Percentiles rank a stretch among this genome's conserved stretches.
phyloP scores from a whole-genome alignment of 306 rosid genomes.

The Quercus berberidifolia region DNA sequence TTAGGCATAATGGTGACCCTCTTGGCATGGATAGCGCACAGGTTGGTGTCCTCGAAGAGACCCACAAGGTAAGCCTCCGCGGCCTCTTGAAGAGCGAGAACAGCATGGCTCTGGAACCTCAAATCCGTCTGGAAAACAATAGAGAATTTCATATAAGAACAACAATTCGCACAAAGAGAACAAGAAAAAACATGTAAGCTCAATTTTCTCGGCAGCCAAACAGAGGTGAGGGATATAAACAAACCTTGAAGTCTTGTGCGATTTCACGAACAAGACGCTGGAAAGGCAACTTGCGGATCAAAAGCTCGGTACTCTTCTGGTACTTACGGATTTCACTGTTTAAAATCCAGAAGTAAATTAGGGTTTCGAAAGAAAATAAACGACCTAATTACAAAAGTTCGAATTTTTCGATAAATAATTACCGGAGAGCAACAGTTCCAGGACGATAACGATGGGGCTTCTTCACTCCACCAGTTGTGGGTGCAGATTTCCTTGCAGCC shows the following conservation, averaged over 20 bases:
- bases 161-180: neutral
- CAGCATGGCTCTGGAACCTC: conserved; percentile 79
- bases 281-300: conserved; percentile 71
- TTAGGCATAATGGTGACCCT: conserved; percentile 83
- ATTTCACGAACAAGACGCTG: conserved; percentile 64
- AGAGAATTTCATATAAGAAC: neutral
- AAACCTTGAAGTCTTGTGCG: conserved; percentile 55
- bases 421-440: conserved; percentile 77
- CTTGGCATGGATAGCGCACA: conserved; percentile 78
- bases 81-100: conserved; percentile 75
- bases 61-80: conserved; percentile 73
- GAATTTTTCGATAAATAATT: neutral
- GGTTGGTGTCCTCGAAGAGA: conserved; percentile 69
- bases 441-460: conserved; percentile 77
- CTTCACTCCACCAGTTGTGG: conserved; percentile 72
- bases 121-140: conserved; percentile 49
- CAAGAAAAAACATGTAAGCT: neutral
- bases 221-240: neutral
- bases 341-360: neutral
- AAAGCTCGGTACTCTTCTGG: conserved; percentile 76
- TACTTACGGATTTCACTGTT: conserved; percentile 69
- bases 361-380: neutral
- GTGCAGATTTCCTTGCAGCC: conserved; percentile 78
- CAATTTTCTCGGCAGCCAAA: neutral
- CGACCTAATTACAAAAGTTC: neutral